Conservation (phyloP, 495 filamentous ascomycete species). For the Neurospora sp. region DNA sequence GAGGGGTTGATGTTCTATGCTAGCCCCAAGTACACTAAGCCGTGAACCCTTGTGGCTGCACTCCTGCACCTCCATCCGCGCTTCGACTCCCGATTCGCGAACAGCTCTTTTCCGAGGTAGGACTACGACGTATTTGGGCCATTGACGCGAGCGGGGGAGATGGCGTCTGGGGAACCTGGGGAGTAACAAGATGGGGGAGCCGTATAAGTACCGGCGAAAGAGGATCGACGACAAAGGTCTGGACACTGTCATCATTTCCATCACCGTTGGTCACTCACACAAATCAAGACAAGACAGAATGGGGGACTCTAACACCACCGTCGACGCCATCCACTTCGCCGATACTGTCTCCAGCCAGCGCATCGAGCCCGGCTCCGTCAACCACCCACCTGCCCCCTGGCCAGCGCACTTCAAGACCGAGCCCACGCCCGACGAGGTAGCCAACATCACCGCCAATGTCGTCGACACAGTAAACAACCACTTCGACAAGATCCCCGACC, state of each 20-base stretch:
- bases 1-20: not conserved
- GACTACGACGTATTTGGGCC: not conserved
- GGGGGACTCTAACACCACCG: not conserved
- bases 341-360: constrained; percentile 37
- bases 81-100: not conserved
- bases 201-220: not conserved
- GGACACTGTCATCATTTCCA: not conserved
- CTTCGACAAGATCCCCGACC: constrained; percentile 19
- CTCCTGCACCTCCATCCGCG: not conserved
- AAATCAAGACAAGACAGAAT: not conserved
- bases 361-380: constrained; percentile 49
- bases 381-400: constrained; percentile 36
- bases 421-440: constrained; percentile 31
- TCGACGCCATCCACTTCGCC: not conserved
- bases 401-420: constrained; percentile 21
- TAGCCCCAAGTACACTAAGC: not conserved
- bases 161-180: not conserved
- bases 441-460: constrained; percentile 32
- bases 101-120: not conserved
- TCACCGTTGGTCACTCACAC: not conserved
- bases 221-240: not conserved
- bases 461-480: constrained; percentile 42
- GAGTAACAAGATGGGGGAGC: not conserved
- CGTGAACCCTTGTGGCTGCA: not conserved
- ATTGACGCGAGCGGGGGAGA: not conserved